phyloP scores from a whole-genome alignment of 495 filamentous ascomycete genomes.

The Penicillium nucicola region DNA sequence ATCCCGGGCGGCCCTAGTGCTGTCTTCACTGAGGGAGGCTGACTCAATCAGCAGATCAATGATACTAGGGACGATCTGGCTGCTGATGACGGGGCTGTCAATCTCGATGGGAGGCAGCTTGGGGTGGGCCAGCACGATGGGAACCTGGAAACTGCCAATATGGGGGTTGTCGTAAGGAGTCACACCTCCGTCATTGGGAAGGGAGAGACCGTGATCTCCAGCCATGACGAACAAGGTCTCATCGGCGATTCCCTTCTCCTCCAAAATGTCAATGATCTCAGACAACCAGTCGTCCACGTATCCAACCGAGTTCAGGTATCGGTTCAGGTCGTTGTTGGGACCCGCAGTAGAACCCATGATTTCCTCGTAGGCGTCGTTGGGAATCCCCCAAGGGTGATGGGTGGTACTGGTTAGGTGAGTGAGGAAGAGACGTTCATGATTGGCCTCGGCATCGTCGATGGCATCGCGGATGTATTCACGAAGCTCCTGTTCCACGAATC shows the following conservation, averaged over 20 bases:
- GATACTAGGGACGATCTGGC: slow-evolving; percentile 48
- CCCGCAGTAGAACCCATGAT: slow-evolving; percentile 16
- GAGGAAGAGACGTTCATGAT: slow-evolving; percentile 44
- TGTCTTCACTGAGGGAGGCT: slow-evolving; percentile 30
- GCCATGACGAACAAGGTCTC: slow-evolving; percentile 44
- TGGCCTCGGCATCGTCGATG: slow-evolving; percentile 40
- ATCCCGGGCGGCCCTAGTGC: slow-evolving; percentile 32
- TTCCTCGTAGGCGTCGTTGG: slow-evolving; percentile 27
- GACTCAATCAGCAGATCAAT: slow-evolving; percentile 48
- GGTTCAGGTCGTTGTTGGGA: slow-evolving; percentile 32
- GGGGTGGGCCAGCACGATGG: slow-evolving; percentile 48
- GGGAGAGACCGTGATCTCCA: slow-evolving; percentile 44
- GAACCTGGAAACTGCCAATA: slow-evolving; percentile 48
- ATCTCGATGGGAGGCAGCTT: slow-evolving; percentile 41
- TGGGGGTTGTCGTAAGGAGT: slow-evolving; percentile 51
- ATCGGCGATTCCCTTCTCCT: slow-evolving; percentile 38
- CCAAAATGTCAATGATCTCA: slow-evolving; percentile 33
- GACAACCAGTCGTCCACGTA: slow-evolving; percentile 39
- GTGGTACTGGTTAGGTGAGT: slow-evolving; percentile 49
- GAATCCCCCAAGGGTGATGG: slow-evolving; percentile 44
- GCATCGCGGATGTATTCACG: slow-evolving; percentile 46
- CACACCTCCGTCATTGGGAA: slow-evolving; percentile 41
- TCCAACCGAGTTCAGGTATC: slow-evolving; percentile 41
- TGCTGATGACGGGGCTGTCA: slow-evolving; percentile 39
- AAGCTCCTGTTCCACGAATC: slow-evolving; percentile 44